Percentiles rank a stretch among this genome's conserved stretches.
Conservation (phyloP, 805 yeast genomes). For the Suhomyces sp. region DNA sequence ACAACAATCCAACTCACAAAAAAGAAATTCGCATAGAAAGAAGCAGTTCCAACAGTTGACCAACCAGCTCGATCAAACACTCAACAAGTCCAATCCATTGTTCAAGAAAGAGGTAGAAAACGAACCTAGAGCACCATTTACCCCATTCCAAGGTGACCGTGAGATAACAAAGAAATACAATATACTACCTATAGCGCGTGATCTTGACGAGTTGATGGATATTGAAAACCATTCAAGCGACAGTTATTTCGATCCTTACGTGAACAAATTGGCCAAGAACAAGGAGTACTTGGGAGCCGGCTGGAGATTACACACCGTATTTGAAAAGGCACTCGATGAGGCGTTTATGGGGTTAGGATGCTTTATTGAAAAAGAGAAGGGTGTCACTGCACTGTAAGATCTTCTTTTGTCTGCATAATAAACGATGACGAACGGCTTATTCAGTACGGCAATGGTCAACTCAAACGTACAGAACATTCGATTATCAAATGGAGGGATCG, state of each 20-base stretch:
- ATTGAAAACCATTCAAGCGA: conserved; percentile 47
- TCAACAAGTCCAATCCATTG: conserved; percentile 30
- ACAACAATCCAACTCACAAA: conserved; percentile 42
- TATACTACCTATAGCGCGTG: conserved; percentile 32
- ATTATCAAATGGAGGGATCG: no score
- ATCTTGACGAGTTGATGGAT: conserved; percentile 22
- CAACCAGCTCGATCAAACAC: conserved; percentile 49
- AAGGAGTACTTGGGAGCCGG: conserved; percentile 83
- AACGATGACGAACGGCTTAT: no score
- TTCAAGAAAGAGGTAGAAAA: conserved; percentile 23
- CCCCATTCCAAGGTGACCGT: conserved; percentile 93
- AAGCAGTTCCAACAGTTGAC: conserved; percentile 59
- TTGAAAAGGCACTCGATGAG: conserved; percentile 74
- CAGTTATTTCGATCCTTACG: conserved; percentile 44
- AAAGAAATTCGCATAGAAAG: conserved; percentile 64
- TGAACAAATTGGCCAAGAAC: conserved; percentile 51
- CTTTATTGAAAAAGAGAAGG: conserved; percentile 52
- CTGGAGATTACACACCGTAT: conserved; percentile 67
- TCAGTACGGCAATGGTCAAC: no score
- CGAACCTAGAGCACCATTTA: conserved; percentile 58
- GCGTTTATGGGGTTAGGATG: conserved; percentile 92
- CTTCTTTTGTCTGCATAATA: no score
- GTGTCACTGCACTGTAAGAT: no score
- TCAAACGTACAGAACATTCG: no score
- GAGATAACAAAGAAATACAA: conserved; percentile 53